A percentile compares a stretch with the other conserved stretches of the same genome.
phyloP scores from a whole-genome alignment of 805 yeast species.

The Teunomyces cretensis region DNA sequence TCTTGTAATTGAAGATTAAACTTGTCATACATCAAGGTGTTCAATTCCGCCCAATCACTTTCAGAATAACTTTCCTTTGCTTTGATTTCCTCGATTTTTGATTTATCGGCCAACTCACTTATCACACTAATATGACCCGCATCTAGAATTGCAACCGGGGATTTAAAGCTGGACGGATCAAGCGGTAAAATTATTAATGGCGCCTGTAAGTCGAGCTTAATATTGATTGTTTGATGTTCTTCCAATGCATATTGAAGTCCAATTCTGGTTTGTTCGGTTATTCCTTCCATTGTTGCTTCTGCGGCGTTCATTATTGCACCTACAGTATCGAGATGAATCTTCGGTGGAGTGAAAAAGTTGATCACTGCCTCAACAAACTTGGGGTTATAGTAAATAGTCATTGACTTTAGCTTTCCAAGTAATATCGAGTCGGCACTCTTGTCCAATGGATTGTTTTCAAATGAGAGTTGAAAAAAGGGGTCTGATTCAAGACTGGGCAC shows the following conservation, averaged over 20 bases:
- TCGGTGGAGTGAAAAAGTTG: slow-evolving; percentile 82
- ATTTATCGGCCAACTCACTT: slow-evolving; percentile 76
- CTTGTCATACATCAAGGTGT: slow-evolving; percentile 84
- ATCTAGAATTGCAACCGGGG: slow-evolving; percentile 90
- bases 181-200: slow-evolving; percentile 87
- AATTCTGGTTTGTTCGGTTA: slow-evolving; percentile 83
- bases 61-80: slow-evolving; percentile 55
- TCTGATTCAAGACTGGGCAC: slow-evolving; percentile 26
- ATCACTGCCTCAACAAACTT: slow-evolving; percentile 73
- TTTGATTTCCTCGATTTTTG: slow-evolving; percentile 66
- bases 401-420: slow-evolving; percentile 71
- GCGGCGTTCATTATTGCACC: slow-evolving; percentile 93
- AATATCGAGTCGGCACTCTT: slow-evolving; percentile 78
- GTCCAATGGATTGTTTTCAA: slow-evolving; percentile 86
- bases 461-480: slow-evolving; percentile 79
- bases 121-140: slow-evolving; percentile 90
- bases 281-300: slow-evolving; percentile 88
- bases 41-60: slow-evolving; percentile 74
- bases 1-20: slow-evolving; percentile 75
- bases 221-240: slow-evolving; percentile 87
- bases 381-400: slow-evolving; percentile 90
- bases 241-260: slow-evolving; percentile 92
- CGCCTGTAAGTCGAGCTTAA: slow-evolving; percentile 87
- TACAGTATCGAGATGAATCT: slow-evolving; percentile 79
- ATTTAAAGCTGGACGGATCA: slow-evolving; percentile 71